These are phyloP conservation scores for Cutaneotrichosporon sp. DNA, from an alignment of 1,284 basidiomycete genomes.

Conservation along the genomic window DNA sequence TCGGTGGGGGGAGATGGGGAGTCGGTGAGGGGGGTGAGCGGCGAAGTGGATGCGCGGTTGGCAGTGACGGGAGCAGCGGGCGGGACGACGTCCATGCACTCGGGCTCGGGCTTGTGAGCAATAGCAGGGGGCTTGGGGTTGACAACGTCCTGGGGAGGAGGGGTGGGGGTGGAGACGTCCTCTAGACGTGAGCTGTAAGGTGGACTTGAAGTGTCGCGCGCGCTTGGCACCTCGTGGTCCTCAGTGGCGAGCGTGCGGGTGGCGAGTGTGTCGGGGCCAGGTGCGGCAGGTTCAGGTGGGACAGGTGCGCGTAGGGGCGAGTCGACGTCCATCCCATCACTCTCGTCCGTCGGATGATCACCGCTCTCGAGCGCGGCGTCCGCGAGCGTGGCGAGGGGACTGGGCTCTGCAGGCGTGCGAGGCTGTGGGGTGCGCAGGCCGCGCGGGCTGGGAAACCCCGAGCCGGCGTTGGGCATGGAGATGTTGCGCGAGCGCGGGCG, in stretches of 20 bases:
- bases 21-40: too few relatives aligned
- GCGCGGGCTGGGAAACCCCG: too few relatives aligned
- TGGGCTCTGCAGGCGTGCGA: background rate
- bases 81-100: background rate
- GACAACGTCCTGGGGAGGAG: background rate
- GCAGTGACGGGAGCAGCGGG: background rate
- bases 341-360: background rate
- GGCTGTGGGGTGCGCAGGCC: background rate
- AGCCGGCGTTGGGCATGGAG: background rate
- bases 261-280: too few relatives aligned
- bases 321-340: background rate
- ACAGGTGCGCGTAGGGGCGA: too few relatives aligned
- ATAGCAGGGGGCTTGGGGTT: background rate
- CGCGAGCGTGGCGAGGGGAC: background rate
- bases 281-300: too few relatives aligned
- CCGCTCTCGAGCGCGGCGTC: background rate
- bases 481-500: background rate
- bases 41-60: background rate
- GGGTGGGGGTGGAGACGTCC: background rate
- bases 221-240: too few relatives aligned
- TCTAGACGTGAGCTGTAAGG: background rate
- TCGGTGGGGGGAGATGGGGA: background rate
- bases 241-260: background rate
- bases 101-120: too few relatives aligned
- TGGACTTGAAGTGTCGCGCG: background rate